Base-by-base conservation (phyloP, 257 asterid genomes). In the Scutellaria galericulata region DNA sequence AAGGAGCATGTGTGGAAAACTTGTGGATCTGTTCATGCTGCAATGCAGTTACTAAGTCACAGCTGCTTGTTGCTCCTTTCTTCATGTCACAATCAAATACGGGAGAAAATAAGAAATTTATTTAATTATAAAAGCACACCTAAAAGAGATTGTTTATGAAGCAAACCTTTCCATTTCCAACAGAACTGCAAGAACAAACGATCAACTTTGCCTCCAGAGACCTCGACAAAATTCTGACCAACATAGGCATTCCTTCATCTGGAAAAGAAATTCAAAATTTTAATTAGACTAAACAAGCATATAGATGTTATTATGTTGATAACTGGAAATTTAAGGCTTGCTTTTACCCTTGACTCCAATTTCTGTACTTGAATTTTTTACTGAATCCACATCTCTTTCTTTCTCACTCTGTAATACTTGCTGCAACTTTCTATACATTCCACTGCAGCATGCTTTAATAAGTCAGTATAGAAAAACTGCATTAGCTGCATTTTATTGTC, bases 201-300 rank as follows among this genome's bases (percentile, higher is more conserved):
- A 75, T 85, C 82, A 90, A 83, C 87, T 90, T 93, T 58, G 93
- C 97, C 82, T 93, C 97, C 66, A 93, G 79, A 72, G 86, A 89
- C 82, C 86, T 89, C 12, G 96, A 82, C 80, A 85, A 73, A 75
- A 93, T 88, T 78, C 85, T 83, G 79, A 90, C 90, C 67, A 79
- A 81, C 72, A 93, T 78, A 79, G 76, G 63, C 81, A 39, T 55
- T 60, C 62, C 75, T 65, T 73, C 90, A 81, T 79, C 96, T 88
- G 84, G 60, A 79, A 47, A 52, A 66, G 45, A 70, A 15, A 58
- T 13, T 44, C 6, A 24, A 60, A 70, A 71, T 42, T 42, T 58
- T 27, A 61, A 47, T 52, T 50, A 51, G 58, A 60, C 40, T 64
- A 56, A 24, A 64, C 64, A 50, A 37, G 77, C 46, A 54, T 13